Percentiles rank a stretch among this genome's conserved stretches.
Evolutionary conservation across 805 yeast species (phyloP).

Genomic region (Maudiozyma turicensis): DNA sequence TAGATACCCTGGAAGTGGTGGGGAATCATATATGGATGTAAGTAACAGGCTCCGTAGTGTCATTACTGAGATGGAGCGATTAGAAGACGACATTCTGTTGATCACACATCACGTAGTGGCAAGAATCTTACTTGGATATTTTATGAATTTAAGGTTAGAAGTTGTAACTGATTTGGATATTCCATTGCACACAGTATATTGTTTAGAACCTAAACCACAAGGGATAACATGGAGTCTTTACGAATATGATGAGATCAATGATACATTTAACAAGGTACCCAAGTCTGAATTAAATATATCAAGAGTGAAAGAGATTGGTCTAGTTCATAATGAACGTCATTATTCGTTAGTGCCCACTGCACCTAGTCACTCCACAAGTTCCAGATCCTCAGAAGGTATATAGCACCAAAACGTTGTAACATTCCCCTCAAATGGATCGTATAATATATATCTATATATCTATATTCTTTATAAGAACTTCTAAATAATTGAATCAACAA

Average conservation of each 20-base stretch:
- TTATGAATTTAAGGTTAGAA: slow-evolving; percentile 69
- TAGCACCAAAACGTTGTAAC: background rate
- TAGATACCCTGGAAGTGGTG: slow-evolving; percentile 94
- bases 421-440: too few relatives aligned
- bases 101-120: slow-evolving; percentile 89
- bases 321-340: slow-evolving; percentile 57
- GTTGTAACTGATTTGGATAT: slow-evolving; percentile 84
- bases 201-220: slow-evolving; percentile 87
- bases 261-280: slow-evolving; percentile 65
- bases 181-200: slow-evolving; percentile 83
- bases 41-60: slow-evolving; percentile 81
- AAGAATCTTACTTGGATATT: slow-evolving; percentile 78
- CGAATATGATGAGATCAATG: slow-evolving; percentile 70
- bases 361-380: slow-evolving; percentile 28
- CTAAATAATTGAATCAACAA: too few relatives aligned
- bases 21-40: slow-evolving; percentile 91
- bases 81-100: slow-evolving; percentile 77
- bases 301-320: slow-evolving; percentile 59
- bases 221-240: slow-evolving; percentile 90
- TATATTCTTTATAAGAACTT: too few relatives aligned
- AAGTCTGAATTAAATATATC: slow-evolving; percentile 34
- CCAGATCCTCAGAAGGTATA: background rate
- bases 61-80: slow-evolving; percentile 86
- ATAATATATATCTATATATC: too few relatives aligned
- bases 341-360: slow-evolving; percentile 73